Evolutionary conservation across 345 rosid genomes (phyloP).

Genomic region (thale cress (Arabidopsis thaliana)): TAIR10.1 NC_003070.9:20243001-20243500

Average conservation of each 20-base stretch:
- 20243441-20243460: constrained; percentile 1
- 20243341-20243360: constrained; percentile 30
- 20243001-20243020: constrained; percentile 4
- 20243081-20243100: neutral
- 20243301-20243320: neutral
- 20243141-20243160: constrained; percentile 12
- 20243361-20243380: neutral
- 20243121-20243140: neutral
- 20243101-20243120: constrained; percentile 25
- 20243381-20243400: constrained; percentile 7
- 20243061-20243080: constrained; percentile 18
- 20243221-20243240: constrained; percentile 8
- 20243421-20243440: constrained; percentile 15
- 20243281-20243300: neutral
- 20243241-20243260: neutral
- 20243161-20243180: constrained; percentile 41
- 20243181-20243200: constrained; percentile 37
- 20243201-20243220: constrained; percentile 46
- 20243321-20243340: neutral
- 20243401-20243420: neutral
- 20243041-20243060: neutral
- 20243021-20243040: constrained; percentile 11
- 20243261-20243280: neutral
- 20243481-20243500: constrained; percentile 26
- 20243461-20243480: neutral